These are phyloP conservation scores for Lenzites betulinus DNA, from an alignment of 768 basidiomycete genomes.

Conservation along the genomic window DNA sequence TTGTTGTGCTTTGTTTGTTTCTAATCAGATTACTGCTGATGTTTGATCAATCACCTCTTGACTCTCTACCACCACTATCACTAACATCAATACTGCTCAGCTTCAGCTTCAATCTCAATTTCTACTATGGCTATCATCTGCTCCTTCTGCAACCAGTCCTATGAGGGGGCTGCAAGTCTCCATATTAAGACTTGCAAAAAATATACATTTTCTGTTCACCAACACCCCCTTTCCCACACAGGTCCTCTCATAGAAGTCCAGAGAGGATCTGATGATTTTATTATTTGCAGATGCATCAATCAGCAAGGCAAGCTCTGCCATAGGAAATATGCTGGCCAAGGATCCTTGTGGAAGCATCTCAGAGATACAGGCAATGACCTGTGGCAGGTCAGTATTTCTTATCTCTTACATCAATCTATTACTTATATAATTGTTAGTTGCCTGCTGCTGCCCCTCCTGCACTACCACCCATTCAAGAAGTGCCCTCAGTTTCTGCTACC, in stretches of 20 bases:
- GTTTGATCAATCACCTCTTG: not conserved
- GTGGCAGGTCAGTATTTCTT: not conserved
- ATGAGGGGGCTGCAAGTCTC: not conserved
- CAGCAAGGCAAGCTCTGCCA: not conserved
- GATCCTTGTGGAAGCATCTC: not conserved
- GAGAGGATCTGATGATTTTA: not conserved
- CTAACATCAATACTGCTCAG: too few species aligned
- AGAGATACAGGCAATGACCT: not conserved
- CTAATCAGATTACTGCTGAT: not conserved
- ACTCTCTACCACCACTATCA: slow-evolving; percentile 1
- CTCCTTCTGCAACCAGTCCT: not conserved
- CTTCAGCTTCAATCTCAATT: too few species aligned
- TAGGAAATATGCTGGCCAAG: not conserved
- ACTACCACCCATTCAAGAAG: not conserved
- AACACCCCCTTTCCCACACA: not conserved
- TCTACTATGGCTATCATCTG: slow-evolving; percentile 1
- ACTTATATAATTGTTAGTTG: not conserved
- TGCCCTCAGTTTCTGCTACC: not conserved
- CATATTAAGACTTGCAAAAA: not conserved
- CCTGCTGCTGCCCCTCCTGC: not conserved
- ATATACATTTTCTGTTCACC: not conserved
- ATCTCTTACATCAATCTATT: not conserved
- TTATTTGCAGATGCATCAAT: slow-evolving; percentile 6
- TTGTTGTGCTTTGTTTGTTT: too few species aligned
- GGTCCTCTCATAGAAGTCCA: not conserved